A percentile compares a stretch with the other conserved stretches of the same genome.
Evolutionary conservation across 768 basidiomycete genomes (phyloP).

Genomic region (Leccinum imitatum): DNA sequence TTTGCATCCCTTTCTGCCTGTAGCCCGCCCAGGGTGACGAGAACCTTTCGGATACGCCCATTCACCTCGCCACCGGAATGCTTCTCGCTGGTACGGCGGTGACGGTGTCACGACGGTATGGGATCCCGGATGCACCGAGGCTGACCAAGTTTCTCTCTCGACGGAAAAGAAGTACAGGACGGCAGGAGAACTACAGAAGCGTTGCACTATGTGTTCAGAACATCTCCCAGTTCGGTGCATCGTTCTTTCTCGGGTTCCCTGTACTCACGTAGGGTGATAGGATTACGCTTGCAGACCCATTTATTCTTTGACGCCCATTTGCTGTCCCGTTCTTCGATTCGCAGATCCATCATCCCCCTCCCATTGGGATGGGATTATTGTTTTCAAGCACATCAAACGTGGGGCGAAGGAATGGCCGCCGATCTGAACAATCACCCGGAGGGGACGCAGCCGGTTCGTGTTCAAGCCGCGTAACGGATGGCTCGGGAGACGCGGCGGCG

Average conservation of each 20-base stretch:
- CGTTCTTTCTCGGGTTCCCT: neutral
- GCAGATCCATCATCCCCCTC: neutral
- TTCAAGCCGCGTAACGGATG: neutral
- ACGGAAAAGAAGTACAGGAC: neutral
- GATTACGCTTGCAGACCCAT: neutral
- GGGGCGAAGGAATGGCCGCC: neutral
- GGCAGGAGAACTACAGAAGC: neutral
- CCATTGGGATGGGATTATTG: neutral
- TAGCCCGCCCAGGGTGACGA: neutral
- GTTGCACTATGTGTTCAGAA: neutral
- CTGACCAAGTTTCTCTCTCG: neutral
- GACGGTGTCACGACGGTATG: neutral
- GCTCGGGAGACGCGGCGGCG: neutral
- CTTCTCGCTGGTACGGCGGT: neutral
- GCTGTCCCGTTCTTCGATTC: neutral
- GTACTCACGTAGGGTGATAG: neutral
- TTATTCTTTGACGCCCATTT: neutral
- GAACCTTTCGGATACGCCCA: neutral
- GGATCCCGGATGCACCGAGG: neutral
- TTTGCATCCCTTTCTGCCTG: conserved; percentile 25
- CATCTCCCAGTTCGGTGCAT: neutral
- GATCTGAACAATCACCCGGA: too few species aligned
- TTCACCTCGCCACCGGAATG: neutral
- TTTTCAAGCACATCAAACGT: neutral
- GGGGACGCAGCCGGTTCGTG: neutral